A percentile compares a stretch with the other conserved stretches of the same genome.
These are phyloP conservation scores for Talaromyces verruculosus DNA, from an alignment of 2,329 filamentous ascomycete species.

Conservation along the genomic window DNA sequence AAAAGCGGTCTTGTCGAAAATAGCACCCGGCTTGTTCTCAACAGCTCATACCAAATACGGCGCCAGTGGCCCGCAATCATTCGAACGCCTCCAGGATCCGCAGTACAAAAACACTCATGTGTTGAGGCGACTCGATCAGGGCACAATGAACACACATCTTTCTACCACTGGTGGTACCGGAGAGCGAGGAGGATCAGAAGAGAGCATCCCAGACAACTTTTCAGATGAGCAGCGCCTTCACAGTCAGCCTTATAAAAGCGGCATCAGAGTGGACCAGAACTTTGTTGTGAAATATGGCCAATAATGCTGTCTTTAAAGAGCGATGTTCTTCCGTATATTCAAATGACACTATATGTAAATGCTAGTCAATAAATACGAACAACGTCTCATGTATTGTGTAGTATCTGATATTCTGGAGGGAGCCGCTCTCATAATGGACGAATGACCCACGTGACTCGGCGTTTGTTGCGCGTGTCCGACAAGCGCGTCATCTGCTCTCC, in stretches of 20 bases:
- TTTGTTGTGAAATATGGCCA: background rate
- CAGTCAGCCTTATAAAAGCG: background rate
- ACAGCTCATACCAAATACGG: background rate
- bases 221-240: conserved; percentile 2
- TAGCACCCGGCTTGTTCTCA: background rate
- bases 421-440: background rate
- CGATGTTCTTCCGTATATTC: background rate
- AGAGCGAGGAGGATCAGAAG: background rate
- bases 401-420: background rate
- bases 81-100: background rate
- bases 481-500: conserved; percentile 10
- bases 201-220: background rate
- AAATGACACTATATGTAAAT: background rate
- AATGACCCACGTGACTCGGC: conserved; percentile 18
- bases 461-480: conserved; percentile 16
- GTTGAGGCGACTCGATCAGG: background rate
- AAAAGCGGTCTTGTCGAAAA: background rate
- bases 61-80: background rate
- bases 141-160: background rate
- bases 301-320: background rate
- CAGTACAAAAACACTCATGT: background rate
- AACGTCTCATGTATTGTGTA: background rate
- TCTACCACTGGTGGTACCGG: background rate
- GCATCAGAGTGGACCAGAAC: background rate
- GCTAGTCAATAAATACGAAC: background rate